These are phyloP conservation scores for Sarocladium brachiariae DNA, from an alignment of 2,329 filamentous ascomycete genomes.

Conservation along the genomic window DNA sequence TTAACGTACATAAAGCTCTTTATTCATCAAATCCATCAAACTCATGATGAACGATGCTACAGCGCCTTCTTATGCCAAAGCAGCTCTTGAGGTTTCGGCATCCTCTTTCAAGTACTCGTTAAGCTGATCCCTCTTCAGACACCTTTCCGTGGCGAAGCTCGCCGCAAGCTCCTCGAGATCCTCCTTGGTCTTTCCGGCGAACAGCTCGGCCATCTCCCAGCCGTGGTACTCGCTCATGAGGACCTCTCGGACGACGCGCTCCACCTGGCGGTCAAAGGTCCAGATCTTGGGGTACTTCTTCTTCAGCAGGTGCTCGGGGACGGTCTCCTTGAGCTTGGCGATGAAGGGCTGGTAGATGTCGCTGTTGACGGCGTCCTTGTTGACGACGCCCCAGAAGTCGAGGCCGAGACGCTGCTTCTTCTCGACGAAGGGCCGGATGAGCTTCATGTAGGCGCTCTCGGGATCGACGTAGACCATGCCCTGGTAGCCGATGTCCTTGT, in stretches of 20 bases:
- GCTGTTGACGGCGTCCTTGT: slow-evolving; percentile 21
- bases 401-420: slow-evolving; percentile 49
- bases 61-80: not conserved
- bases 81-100: slow-evolving; percentile 18
- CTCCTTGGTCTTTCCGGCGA: slow-evolving; percentile 40
- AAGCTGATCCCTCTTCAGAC: slow-evolving; percentile 41
- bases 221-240: slow-evolving; percentile 41
- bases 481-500: slow-evolving; percentile 51
- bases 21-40: no score
- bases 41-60: no score
- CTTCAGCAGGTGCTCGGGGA: slow-evolving; percentile 33
- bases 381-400: slow-evolving; percentile 44
- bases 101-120: slow-evolving; percentile 42
- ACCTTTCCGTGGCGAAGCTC: slow-evolving; percentile 47
- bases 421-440: slow-evolving; percentile 43
- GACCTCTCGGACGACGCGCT: slow-evolving; percentile 32
- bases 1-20: no score
- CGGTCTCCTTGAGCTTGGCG: slow-evolving; percentile 31
- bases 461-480: slow-evolving; percentile 46
- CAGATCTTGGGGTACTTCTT: slow-evolving; percentile 42
- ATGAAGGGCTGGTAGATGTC: slow-evolving; percentile 31
- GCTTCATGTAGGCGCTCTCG: slow-evolving; percentile 40
- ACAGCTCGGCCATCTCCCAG: slow-evolving; percentile 49
- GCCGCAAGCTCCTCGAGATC: slow-evolving; percentile 47
- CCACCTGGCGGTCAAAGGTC: slow-evolving; percentile 43